phyloP scores from a whole-genome alignment of 2,329 filamentous ascomycete species.

The Hansfordia pulvinata region DNA sequence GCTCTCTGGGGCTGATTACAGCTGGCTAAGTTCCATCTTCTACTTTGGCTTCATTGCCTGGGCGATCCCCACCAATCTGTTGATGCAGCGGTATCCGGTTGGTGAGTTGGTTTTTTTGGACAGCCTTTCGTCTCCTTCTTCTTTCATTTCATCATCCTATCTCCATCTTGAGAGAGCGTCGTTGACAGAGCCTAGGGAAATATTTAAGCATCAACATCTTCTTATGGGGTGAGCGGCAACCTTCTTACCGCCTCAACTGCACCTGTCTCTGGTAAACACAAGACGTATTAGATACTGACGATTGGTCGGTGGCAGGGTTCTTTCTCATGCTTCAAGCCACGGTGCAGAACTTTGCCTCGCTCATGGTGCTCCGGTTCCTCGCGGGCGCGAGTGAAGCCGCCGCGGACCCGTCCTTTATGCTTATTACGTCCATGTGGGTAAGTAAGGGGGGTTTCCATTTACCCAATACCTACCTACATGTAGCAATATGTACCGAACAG shows the following conservation, averaged over 20 bases:
- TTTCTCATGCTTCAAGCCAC: slow-evolving; percentile 35
- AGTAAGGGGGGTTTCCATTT: too few species aligned
- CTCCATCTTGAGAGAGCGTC: neutral
- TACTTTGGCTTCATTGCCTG: slow-evolving; percentile 30
- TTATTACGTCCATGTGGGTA: slow-evolving; percentile 55
- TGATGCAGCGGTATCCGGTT: slow-evolving; percentile 17
- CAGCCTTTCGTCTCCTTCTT: neutral
- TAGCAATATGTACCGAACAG: too few species aligned
- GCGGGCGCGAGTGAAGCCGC: slow-evolving; percentile 52
- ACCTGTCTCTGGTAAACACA: slow-evolving; percentile 4
- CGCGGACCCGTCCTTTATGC: slow-evolving; percentile 36
- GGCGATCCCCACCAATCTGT: slow-evolving; percentile 15
- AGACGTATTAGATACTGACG: neutral
- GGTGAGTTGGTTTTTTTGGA: too few species aligned
- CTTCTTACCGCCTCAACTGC: slow-evolving; percentile 21
- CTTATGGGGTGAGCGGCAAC: slow-evolving; percentile 42
- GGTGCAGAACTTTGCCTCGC: slow-evolving; percentile 38
- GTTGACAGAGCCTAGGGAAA: too few species aligned
- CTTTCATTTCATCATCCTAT: neutral
- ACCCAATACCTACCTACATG: too few species aligned
- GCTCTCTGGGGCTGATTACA: slow-evolving; percentile 43
- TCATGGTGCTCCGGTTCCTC: slow-evolving; percentile 41
- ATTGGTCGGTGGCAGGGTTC: slow-evolving; percentile 1
- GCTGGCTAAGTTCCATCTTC: slow-evolving; percentile 38
- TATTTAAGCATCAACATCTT: slow-evolving; percentile 34